These are phyloP conservation scores for Pyricularia sp. DNA, from an alignment of 2,329 filamentous ascomycete species.

Conservation along the genomic window DNA sequence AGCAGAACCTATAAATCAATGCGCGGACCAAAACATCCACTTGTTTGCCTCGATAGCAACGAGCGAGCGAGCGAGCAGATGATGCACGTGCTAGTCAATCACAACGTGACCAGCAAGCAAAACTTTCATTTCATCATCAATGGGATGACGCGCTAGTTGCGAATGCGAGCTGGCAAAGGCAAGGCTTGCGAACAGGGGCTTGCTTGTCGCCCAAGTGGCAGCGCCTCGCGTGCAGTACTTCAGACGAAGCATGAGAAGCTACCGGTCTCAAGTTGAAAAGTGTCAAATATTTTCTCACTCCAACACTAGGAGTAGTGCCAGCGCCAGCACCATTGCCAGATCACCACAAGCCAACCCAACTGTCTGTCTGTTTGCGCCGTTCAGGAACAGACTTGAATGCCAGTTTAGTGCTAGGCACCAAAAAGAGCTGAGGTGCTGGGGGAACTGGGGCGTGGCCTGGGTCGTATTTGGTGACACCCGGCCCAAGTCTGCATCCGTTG, in stretches of 20 bases:
- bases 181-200: conserved; percentile 6
- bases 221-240: background rate
- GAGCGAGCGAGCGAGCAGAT: background rate
- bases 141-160: background rate
- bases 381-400: background rate
- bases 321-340: background rate
- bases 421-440: background rate
- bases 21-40: background rate
- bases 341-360: background rate
- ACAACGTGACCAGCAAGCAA: conserved; percentile 2
- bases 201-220: conserved; percentile 2
- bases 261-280: conserved; percentile 6
- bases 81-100: background rate
- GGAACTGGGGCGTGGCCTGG: background rate
- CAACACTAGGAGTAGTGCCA: background rate
- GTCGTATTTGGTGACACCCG: background rate
- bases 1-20: background rate
- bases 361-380: background rate
- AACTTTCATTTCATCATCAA: background rate
- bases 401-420: background rate
- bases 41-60: background rate
- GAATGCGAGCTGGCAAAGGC: conserved; percentile 4
- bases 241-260: conserved; percentile 5
- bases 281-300: background rate
- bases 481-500: background rate